These are phyloP conservation scores for Penicillium coprophilum DNA, from an alignment of 495 filamentous ascomycete species.

Conservation along the genomic window DNA sequence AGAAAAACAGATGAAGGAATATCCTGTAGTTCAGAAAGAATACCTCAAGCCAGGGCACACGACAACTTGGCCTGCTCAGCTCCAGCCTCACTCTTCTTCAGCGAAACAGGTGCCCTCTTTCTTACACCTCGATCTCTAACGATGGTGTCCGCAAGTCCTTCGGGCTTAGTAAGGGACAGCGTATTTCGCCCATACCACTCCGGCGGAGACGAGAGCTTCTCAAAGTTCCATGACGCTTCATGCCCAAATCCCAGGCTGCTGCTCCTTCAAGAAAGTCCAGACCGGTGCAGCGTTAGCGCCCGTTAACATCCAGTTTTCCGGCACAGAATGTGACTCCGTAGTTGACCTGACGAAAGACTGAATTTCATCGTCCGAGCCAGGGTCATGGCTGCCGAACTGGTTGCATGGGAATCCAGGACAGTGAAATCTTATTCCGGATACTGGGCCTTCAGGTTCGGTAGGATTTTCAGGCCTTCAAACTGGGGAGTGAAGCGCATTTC, in stretches of 20 bases:
- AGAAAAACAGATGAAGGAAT: conserved; percentile 10
- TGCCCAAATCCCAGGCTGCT: conserved; percentile 80
- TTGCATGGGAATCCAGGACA: conserved; percentile 98
- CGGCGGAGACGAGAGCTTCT: conserved; percentile 92
- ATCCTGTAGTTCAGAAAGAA: conserved; percentile 11
- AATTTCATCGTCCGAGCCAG: conserved; percentile 85
- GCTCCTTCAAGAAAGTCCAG: conserved; percentile 84
- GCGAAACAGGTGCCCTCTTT: conserved; percentile 36
- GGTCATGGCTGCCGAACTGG: conserved; percentile 92
- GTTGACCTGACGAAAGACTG: conserved; percentile 87
- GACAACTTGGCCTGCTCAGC: conserved; percentile 24
- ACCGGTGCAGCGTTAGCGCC: conserved; percentile 74
- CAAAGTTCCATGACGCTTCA: conserved; percentile 97
- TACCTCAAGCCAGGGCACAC: conserved; percentile 5
- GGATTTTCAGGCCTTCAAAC: conserved; percentile 84
- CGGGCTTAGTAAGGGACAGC: conserved; percentile 88
- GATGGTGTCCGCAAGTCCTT: conserved; percentile 69
- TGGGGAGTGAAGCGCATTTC: conserved; percentile 99
- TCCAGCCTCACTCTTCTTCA: conserved; percentile 16
- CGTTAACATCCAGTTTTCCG: conserved; percentile 91
- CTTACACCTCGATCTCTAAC: conserved; percentile 63
- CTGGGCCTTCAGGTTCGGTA: conserved; percentile 68
- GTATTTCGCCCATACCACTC: no score
- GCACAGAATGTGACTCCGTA: conserved; percentile 90
- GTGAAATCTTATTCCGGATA: conserved; percentile 75